Base-by-base conservation (phyloP, 441 rosid genomes). In the Pelargonium australe region DNA sequence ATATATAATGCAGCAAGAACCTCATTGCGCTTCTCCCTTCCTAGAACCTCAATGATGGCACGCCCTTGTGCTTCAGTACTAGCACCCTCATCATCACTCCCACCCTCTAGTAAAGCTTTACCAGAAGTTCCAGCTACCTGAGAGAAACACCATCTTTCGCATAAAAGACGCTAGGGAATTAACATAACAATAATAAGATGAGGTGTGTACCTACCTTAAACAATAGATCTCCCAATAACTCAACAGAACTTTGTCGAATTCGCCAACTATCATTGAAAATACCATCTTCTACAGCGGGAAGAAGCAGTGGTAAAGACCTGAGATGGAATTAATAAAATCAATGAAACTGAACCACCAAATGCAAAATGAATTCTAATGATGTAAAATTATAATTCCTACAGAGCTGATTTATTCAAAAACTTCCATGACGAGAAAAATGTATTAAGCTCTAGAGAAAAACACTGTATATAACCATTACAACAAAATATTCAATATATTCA, bases 111-210 rank as follows among this genome's bases (percentile, higher is more conserved):
- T 73, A 96, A 84, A 72, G 97, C 92, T 82, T 96, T 96, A 47
- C 99, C 99, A 58, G 99, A 89, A 74, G 99, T 93, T 72, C 99
- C 99, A 83, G 98, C 99, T 84, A 96, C 98, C 99, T 96, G 76
- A 66, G 70, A 66, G 5, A 45, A 70, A 53, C 17, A 67, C 6
- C 72, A 37, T 66, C 68, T 57, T 60, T 47, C 28, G 63, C 61
- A 16, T 65, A 8, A 34, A 68, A 64, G 20, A 67, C 63, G 66
- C 63, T 69, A 16, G 74, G 31, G 55, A 72, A 73, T 57, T 12
- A 70, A 40, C 4, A 61, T 6, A 44, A 62, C 16, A 5, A 16
- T 37, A 16, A 47, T 10, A n/a, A 44, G 63, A 62, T 67, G 44
- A 72, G 63, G 57, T 45, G 72, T 76, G 17, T 60, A 68, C 62